Evolutionary conservation across 1,284 basidiomycete species (phyloP), one percentile per base, ranked within the genome.

Genomic region (Sporisorium scitamineum): DNA sequence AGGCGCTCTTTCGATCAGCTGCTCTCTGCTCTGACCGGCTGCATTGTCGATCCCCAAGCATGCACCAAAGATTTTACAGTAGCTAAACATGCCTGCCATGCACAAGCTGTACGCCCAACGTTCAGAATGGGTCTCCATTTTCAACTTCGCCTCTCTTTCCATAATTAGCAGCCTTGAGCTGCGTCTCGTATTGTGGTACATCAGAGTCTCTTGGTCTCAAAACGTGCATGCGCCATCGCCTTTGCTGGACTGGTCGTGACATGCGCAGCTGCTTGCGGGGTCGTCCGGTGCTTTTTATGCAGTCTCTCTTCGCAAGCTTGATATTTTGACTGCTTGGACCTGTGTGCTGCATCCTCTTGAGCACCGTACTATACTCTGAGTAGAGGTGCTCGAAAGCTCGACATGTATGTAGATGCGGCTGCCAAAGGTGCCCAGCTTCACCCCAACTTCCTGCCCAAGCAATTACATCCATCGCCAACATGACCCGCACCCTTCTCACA

Each of bases 401-500:
- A n/a, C 48, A 31, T 50, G 20, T 50, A 50, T 31, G n/a, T 48
- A 29, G 47, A 11, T 29, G 14, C 24, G 13, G 14, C 27, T 34
- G 20, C n/a, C 1, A 9, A 51, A 5, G 50, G n/a, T 22, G 11
- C 20, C 50, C 7, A 34, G 20, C 0, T 13, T 20, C n/a, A n/a
- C n/a, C n/a, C n/a, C n/a, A n/a, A 16, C n/a, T 16, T n/a, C 50
- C n/a, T 8, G 18, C 9, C 31, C n/a, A 31, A 34, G n/a, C 31
- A 51, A 51, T 39, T 3, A 8, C 37, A 39, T 18, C 18, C 24
- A 42, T 29, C 22, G 7, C 29, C 14, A 57, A n/a, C 47, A 65
- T 66, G 63, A 61, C 61, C 2, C 58, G 61, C 32, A 32, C 57
- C n/a, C 27, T 66, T 32, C 41, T 71, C 41, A 45, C 59, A 20